Evolutionary conservation across 208 protist species (phyloP), one percentile per base, ranked within the genome.

Genomic region (Angomonas ambiguus): DNA sequence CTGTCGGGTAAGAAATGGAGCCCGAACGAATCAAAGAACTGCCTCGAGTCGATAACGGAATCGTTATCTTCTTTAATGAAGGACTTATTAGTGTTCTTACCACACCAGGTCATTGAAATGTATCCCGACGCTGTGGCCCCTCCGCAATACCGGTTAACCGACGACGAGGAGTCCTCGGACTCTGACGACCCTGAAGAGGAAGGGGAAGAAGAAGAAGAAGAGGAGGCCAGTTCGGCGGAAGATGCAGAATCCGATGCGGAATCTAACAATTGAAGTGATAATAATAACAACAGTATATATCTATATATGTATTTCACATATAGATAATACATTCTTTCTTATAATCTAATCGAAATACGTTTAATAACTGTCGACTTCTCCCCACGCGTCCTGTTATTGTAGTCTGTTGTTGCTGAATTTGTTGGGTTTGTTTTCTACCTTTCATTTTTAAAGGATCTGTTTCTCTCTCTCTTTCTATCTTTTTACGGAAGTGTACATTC

Each of bases 61-160:
- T 30, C 57, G 53, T 38, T 92, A 1, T 70, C 77, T 20, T 68
- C 63, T 22, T 45, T 84, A 10, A 45, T 95, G 69, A 85, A 88
- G 22, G 76, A 92, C 62, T 60, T 88, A 25, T 60, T 81, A 51
- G 55, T 81, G 0, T 78, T 95, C n/a, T 62, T 95, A 28, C 89
- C 89, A 0, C 88, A 92, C 72, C 74, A 72, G 57, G 89, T 93
- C 18, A 81, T 95, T 16, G 86, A 92, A 65, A 87, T 95, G 76
- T 64, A 70, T 41, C 86, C 89, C 1, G 79, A 92, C 65, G 78
- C 67, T 67, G 81, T 95, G 62, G 66, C 73, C n/a, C 72, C 86
- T 2, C 86, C 87, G 13, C 76, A 90, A 62, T 85, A 95, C 68
- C 75, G 75, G 33, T 48, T 92, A 13, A 73, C 75, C 31, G 70